Conservation (phyloP, 1,284 basidiomycete genomes). For the Irpex sp. region DNA sequence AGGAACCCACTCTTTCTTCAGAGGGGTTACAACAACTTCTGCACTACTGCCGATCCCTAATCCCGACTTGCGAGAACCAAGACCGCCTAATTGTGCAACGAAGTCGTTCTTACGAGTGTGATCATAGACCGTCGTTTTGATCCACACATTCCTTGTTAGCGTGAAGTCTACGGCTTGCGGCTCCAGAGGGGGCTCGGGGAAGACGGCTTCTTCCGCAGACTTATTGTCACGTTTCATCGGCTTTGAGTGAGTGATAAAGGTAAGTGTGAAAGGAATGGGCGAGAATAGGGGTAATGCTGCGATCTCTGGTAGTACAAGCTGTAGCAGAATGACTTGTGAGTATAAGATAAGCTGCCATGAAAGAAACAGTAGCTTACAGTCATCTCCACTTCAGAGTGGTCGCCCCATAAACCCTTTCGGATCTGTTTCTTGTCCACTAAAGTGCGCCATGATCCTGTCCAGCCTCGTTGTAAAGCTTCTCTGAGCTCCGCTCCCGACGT, state of each 20-base stretch:
- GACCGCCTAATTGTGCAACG: background rate
- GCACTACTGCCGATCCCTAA: background rate
- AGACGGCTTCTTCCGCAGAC: slow-evolving; percentile 4
- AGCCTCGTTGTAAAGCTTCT: background rate
- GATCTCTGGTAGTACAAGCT: slow-evolving; percentile 14
- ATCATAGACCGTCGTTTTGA: background rate
- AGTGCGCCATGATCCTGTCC: slow-evolving; percentile 8
- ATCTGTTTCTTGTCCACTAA: slow-evolving; percentile 12
- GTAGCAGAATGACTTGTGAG: background rate
- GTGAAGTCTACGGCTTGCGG: slow-evolving; percentile 12
- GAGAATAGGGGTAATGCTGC: slow-evolving; percentile 10
- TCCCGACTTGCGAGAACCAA: background rate
- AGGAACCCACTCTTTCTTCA: slow-evolving; percentile 11
- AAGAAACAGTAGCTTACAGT: slow-evolving; percentile 10
- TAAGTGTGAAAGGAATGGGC: slow-evolving; percentile 14
- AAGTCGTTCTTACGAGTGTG: background rate
- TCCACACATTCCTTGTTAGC: slow-evolving; percentile 7
- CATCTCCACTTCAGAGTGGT: slow-evolving; percentile 15
- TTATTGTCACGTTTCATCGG: slow-evolving; percentile 7
- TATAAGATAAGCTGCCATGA: no score
- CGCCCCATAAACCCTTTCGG: slow-evolving; percentile 19
- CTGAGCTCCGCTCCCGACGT: slow-evolving; percentile 4
- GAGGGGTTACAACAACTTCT: background rate
- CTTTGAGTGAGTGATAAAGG: slow-evolving; percentile 13
- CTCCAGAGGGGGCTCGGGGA: slow-evolving; percentile 13